Evolutionary conservation across 2,329 filamentous ascomycete species (phyloP), one percentile per base, ranked within the genome.

Genomic region (Moelleriella libera): DNA sequence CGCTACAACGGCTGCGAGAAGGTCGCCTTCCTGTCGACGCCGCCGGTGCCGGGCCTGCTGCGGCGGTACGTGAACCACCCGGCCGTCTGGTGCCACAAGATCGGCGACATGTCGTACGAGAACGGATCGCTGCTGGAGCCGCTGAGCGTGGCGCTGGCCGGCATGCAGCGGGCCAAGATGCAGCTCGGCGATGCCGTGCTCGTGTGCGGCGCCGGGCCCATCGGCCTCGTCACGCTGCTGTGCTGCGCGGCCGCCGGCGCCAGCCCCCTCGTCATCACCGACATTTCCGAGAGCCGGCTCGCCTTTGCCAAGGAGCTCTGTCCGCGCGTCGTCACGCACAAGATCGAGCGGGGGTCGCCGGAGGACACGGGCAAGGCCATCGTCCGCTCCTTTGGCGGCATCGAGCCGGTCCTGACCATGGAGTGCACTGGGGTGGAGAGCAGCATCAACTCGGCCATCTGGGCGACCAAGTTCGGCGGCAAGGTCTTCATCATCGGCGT

Each of bases 401-500:
- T 90, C 54, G 86, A 94, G 68, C 88, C 90, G 0, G 76, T 82
- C 14, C 70, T 95, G 47, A 82, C 82, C 10, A 76, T 97, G 67
- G 90, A 97, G 68, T 97, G 90, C 71, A 97, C 92, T 0, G 92
- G 92, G 45, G 88, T 95, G 12, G 89, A 96, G 72, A 87, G 82
- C 68, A 89, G 83, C 63, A 85, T 97, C 58, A 79, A 80, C 5
- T 75, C 85, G 30, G 88, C 88, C 47, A 90, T 96, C 62, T 92
- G 89, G 76, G 82, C 86, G 8, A 79, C 85, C 63, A 94, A 90
- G 69, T 97, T 97, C 59, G 92, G 90, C 54, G 90, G 92, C 57
- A 95, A 94, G 68, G 90, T 97, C 47, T 97, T 97, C 61, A 84
- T 97, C 53, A 94, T 96, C 54, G 90, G 90, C 41, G 89, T 97